Evolutionary conservation across 1,139 yeast species (phyloP), one percentile per base, ranked within the genome.

Genomic region (Saccharomyces hybrid): DNA sequence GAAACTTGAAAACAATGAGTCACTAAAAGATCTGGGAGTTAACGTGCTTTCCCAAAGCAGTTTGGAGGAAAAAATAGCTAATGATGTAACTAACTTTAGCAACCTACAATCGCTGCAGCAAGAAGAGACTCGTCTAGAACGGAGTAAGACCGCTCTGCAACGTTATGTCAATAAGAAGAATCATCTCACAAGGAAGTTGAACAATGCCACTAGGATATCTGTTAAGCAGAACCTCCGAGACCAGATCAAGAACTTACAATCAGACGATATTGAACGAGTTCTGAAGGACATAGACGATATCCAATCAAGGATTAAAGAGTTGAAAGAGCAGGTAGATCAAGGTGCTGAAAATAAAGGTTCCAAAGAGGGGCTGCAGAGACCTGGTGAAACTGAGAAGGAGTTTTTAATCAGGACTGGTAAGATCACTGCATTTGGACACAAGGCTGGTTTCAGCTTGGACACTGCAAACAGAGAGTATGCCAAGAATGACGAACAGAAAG

Each of bases 351-450:
- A 50, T 3, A 48, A 48, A 0, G 61, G 56, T 16, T 13, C 49
- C 2, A 59, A 61, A 1, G 69, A 68, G 16, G 76, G 67, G 13
- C 11, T 16, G 6, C 67, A 72, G 56, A 73, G 80, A 6, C 81
- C 86, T 0, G 87, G 81, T 25, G 99, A 93, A 66, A 72, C 88
- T 0, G 88, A 87, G 62, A 81, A 81, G 55, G 98, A 91, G 53
- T 93, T 72, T 65, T 74, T 93, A 58, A 80, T 93, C 0, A 76
- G 99, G 59, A 91, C 91, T 0, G 99, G 99, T 46, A 85, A 89
- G 67, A 83, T 90, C 55, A 93, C 99, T 0, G 99, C 99, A 0
- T 93, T 93, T 74, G 96, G 97, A 11, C 82, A 82, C 47, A 75
- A 82, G 20, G 76, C 78, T 42, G 81, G 79, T 5, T 88, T 88